Evolutionary conservation across 108 stramenopile genomes (phyloP).

Genomic region (Nitzschia sp.): DNA sequence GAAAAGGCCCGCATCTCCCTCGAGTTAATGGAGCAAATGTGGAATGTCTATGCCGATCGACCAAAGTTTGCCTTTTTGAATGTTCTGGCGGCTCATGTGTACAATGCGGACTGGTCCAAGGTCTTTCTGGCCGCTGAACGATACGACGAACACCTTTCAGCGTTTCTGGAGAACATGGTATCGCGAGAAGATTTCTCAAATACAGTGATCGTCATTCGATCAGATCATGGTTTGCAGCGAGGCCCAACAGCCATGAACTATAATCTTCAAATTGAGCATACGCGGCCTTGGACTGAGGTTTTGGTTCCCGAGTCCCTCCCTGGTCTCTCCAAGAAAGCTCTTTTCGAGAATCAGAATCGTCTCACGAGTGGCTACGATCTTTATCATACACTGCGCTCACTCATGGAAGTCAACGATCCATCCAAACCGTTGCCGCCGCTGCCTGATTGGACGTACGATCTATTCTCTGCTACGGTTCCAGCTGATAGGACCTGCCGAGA

Average conservation of each 20-base stretch:
- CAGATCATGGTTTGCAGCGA: conserved; percentile 58
- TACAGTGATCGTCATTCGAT: conserved; percentile 49
- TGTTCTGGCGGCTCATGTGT: conserved; percentile 60
- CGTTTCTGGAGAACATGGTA: conserved; percentile 40
- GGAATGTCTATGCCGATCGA: conserved; percentile 31
- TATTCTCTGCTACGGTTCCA: conserved; percentile 32
- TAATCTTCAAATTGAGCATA: conserved; percentile 51
- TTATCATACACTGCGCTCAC: conserved; percentile 40
- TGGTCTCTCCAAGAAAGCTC: conserved; percentile 19
- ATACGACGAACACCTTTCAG: conserved; percentile 40
- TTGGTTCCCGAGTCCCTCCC: conserved; percentile 42
- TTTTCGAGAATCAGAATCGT: conserved; percentile 45
- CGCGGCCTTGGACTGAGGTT: conserved; percentile 52
- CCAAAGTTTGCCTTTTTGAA: conserved; percentile 64
- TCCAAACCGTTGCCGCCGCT: conserved; percentile 13
- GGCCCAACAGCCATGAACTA: conserved; percentile 47
- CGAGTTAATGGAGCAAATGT: conserved; percentile 43
- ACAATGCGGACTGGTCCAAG: conserved; percentile 36
- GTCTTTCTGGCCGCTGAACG: conserved; percentile 34
- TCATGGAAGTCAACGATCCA: conserved; percentile 25
- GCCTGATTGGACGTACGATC: conserved; percentile 49
- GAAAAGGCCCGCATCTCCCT: conserved; percentile 40
- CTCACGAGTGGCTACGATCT: conserved; percentile 50
- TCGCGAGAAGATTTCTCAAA: conserved; percentile 23
- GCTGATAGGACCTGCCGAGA: conserved; percentile 30